Conservation (phyloP, 73 alveolate species). For the Halteria grandinella region DNA sequence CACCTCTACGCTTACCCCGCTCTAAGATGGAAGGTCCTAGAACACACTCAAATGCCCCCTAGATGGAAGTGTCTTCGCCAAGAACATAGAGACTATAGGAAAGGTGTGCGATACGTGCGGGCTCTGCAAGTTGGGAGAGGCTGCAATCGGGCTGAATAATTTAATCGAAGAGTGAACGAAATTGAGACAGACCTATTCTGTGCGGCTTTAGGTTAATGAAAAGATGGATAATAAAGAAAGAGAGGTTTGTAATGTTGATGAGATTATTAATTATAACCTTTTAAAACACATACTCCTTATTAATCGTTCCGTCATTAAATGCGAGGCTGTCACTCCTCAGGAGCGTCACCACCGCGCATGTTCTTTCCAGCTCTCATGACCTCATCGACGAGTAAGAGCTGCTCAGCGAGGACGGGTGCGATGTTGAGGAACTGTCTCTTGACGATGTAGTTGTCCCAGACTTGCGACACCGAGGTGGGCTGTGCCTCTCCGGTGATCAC, state of each 20-base stretch:
- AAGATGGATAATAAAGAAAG: too few relatives aligned
- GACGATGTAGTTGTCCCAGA: slow-evolving; percentile 95
- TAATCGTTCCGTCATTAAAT: too few relatives aligned
- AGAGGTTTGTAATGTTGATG: too few relatives aligned
- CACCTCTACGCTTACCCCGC: slow-evolving; percentile 32
- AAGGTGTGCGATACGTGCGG: slow-evolving; percentile 51
- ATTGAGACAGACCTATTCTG: too few relatives aligned
- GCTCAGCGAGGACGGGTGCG: slow-evolving; percentile 97
- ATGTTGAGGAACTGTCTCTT: slow-evolving; percentile 92
- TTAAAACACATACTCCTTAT: too few relatives aligned
- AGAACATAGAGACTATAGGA: too few relatives aligned
- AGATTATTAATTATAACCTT: too few relatives aligned
- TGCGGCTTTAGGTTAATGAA: too few relatives aligned
- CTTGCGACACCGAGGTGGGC: slow-evolving; percentile 45
- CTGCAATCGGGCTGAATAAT: slow-evolving; percentile 33
- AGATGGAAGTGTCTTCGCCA: slow-evolving; percentile 26
- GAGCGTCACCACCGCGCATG: slow-evolving; percentile 76
- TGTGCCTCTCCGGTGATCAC: slow-evolving; percentile 73
- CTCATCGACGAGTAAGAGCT: slow-evolving; percentile 97
- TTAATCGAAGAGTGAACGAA: slow-evolving; percentile 13
- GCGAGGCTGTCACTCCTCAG: slow-evolving; percentile 39
- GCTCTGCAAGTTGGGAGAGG: slow-evolving; percentile 40
- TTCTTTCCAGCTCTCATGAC: slow-evolving; percentile 98
- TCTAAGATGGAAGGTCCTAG: not conserved
- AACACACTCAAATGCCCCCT: slow-evolving; percentile 54